A percentile compares a stretch with the other conserved stretches of the same genome.
phyloP scores from a whole-genome alignment of 176 grass and related monocot genomes.

The Eragrostis curvula region DNA sequence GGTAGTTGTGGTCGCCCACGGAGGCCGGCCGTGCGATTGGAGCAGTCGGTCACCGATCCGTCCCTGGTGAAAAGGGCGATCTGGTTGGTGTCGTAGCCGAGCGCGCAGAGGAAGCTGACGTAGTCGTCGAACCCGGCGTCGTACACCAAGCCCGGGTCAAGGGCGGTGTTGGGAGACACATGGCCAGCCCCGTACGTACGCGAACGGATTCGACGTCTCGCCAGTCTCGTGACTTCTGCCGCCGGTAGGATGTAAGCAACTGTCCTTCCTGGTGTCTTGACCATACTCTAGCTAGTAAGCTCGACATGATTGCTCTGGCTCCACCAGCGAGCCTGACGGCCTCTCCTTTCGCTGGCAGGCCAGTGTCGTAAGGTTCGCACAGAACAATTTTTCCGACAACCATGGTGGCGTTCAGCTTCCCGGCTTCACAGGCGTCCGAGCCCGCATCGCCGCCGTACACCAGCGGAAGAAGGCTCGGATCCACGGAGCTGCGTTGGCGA shows the following conservation, averaged over 20 bases:
- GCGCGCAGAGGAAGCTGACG: too few species aligned
- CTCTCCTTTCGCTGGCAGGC: too few species aligned
- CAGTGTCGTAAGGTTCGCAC: conserved; percentile 27
- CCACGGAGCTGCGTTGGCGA: conserved; percentile 48
- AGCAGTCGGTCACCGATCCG: too few species aligned
- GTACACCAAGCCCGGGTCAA: too few species aligned
- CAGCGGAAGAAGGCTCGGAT: conserved; percentile 15
- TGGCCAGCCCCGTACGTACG: conserved; percentile 57
- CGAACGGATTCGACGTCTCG: conserved; percentile 43
- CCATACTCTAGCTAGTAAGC: conserved; percentile 28
- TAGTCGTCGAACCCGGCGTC: too few species aligned
- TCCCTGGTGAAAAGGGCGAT: too few species aligned
- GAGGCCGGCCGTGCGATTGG: too few species aligned
- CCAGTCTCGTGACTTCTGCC: conserved; percentile 25
- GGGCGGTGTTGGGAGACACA: conserved; percentile 47
- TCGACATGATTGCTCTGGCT: conserved; percentile 1
- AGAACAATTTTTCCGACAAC: conserved; percentile 61
- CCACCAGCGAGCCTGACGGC: too few species aligned
- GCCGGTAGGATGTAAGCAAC: conserved; percentile 17
- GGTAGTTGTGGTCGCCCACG: too few species aligned
- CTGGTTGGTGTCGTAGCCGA: too few species aligned
- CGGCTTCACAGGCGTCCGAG: conserved; percentile 11
- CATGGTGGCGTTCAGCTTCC: neutral
- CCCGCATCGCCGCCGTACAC: conserved; percentile 41
- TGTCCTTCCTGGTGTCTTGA: neutral